Base-by-base conservation (phyloP, 768 basidiomycete species). In the Pisolithus sp. region DNA sequence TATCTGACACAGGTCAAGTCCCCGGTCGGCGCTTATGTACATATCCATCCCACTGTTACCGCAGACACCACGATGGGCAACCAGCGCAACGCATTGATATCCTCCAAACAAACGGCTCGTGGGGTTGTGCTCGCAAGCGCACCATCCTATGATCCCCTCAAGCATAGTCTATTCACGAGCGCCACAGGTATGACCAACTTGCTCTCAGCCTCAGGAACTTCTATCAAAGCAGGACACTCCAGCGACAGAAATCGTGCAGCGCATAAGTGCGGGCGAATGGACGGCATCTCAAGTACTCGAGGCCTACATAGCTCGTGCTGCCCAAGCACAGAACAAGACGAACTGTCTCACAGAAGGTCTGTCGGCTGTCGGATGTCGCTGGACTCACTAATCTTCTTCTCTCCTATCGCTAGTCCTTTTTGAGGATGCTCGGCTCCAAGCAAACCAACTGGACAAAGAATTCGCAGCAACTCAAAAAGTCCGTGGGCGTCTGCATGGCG, bases 261-360 rank as follows among this genome's bases (percentile, higher is more conserved):
- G 51, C 28, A 77, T 79, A 15, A 54, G 61, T 28, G 53, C 53
- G 4, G 66, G 75, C 5, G 53, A 65, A 58, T 79, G 77, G 77
- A 79, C 76, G 2, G 74, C 78, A 5, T 62, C 65, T 10, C 60
- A 68, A 49, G 76, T 78, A 2, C 64, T 77, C 38, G 62, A 63
- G 15, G 77, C 74, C 37, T 71, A 76, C 59, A 73, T 76, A 50
- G 66, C 74, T 9, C 75, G 71, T 18, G 77, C 76, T 2, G 73
- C 59, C 30, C 63, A 77, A 24, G 85, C 85, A 3, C 89, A 92
- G 12, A 64, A 69, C 34, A 70, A 71, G 54, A 86, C 83, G 4
- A 92, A 91, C 60, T 89, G 86, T 60, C 58, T 91, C 40, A 93
- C 90, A 1, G 89, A 92, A 77, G 80, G 89, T 86, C 39, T 49